Conservation (phyloP, 768 basidiomycete genomes). For the Suillus hirtellus region DNA sequence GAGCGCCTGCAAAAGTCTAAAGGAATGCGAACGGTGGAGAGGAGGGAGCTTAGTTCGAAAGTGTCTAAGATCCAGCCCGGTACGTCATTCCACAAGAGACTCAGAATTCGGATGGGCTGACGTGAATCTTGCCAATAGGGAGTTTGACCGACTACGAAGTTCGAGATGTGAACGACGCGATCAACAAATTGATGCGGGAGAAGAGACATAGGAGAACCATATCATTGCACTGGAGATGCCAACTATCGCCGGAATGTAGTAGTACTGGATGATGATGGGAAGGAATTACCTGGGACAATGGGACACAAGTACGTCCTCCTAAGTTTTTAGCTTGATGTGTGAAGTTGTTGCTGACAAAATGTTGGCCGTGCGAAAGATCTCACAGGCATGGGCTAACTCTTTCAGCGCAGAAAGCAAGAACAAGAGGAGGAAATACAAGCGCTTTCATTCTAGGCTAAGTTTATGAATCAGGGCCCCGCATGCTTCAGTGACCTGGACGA, state of each 20-base stretch:
- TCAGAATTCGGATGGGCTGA: not conserved
- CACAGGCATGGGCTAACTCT: conserved; percentile 94
- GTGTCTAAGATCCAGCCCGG: conserved; percentile 98
- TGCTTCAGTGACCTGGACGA: conserved; percentile 96
- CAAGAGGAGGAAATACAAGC: conserved; percentile 87
- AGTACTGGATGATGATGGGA: conserved; percentile 93
- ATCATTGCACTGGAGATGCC: conserved; percentile 92
- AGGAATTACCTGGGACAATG: conserved; percentile 93
- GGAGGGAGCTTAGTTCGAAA: conserved; percentile 92
- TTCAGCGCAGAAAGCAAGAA: conserved; percentile 80
- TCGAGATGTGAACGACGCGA: conserved; percentile 91
- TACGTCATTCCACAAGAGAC: conserved; percentile 38
- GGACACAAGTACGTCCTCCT: conserved; percentile 87
- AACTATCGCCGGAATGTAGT: conserved; percentile 93
- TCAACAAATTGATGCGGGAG: conserved; percentile 93
- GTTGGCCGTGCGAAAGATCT: conserved; percentile 89
- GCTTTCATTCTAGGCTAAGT: conserved; percentile 80
- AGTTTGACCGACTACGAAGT: conserved; percentile 83
- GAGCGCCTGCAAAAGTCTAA: conserved; percentile 83
- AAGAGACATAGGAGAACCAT: conserved; percentile 97
- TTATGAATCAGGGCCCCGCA: conserved; percentile 79
- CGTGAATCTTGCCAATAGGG: conserved; percentile 32
- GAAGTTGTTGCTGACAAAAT: not conserved
- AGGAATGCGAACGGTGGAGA: conserved; percentile 94
- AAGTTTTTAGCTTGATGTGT: not conserved